These are phyloP conservation scores for Kodamaea leandrae DNA, from an alignment of 805 yeast genomes.

Conservation along the genomic window DNA sequence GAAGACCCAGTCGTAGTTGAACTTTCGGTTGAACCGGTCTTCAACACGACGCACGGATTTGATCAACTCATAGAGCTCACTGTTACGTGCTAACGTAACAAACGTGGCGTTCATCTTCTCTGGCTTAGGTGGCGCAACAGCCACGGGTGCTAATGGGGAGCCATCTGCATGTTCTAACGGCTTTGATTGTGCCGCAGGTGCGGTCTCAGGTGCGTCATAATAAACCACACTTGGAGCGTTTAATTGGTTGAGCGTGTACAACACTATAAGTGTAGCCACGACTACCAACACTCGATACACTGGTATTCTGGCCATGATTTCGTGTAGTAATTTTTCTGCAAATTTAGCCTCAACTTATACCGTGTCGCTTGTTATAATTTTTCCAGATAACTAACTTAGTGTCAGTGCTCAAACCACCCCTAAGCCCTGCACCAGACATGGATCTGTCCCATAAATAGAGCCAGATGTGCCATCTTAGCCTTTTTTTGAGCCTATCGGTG, in stretches of 20 bases:
- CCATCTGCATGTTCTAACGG: slow-evolving; percentile 8
- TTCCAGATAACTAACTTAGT: no score
- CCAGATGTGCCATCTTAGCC: no score
- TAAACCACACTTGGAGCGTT: slow-evolving; percentile 13
- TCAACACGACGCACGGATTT: slow-evolving; percentile 74
- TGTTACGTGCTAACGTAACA: slow-evolving; percentile 74
- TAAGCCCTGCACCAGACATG: no score
- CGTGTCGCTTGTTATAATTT: no score
- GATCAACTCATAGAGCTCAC: slow-evolving; percentile 59
- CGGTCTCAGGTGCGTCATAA: slow-evolving; percentile 15
- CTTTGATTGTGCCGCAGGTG: no score
- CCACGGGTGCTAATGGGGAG: slow-evolving; percentile 5
- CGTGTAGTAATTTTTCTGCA: background rate
- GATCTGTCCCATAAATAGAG: no score
- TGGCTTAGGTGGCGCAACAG: slow-evolving; percentile 12
- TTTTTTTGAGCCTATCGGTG: no score
- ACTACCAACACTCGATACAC: slow-evolving; percentile 7
- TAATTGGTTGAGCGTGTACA: slow-evolving; percentile 10
- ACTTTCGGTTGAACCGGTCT: slow-evolving; percentile 81
- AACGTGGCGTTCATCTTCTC: slow-evolving; percentile 70
- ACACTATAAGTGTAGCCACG: slow-evolving; percentile 10
- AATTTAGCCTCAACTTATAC: no score
- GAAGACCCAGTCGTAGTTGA: slow-evolving; percentile 92
- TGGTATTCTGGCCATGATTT: slow-evolving; percentile 10
- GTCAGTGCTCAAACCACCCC: no score